Conservation (phyloP, 140 eudicot species). For the Erigeron philadelphicus region DNA sequence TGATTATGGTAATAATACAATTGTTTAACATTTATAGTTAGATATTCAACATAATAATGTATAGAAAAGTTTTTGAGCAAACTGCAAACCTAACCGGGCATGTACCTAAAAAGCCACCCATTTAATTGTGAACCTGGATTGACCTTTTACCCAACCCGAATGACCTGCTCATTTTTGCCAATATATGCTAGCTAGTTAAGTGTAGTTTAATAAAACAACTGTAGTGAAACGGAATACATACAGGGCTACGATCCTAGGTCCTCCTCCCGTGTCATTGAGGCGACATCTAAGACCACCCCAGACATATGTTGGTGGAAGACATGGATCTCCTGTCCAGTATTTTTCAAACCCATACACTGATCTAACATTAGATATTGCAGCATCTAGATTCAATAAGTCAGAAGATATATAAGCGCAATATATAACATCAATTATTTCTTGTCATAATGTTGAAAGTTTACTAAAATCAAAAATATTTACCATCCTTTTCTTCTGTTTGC, state of each 20-base stretch:
- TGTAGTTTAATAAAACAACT: not conserved
- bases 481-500: constrained; percentile 30
- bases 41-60: too few relatives aligned
- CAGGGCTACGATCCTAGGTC: constrained; percentile 43
- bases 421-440: not conserved
- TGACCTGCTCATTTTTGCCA: too few relatives aligned
- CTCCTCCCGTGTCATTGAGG: constrained; percentile 18
- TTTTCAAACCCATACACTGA: constrained; percentile 30
- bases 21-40: too few relatives aligned
- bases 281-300: constrained; percentile 50
- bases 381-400: constrained; percentile 12
- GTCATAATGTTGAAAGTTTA: not conserved
- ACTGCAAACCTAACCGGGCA: too few relatives aligned
- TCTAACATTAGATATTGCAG: constrained; percentile 33
- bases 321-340: constrained; percentile 69
- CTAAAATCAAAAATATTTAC: constrained; percentile 4
- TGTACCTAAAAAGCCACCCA: too few relatives aligned
- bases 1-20: too few relatives aligned
- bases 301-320: constrained; percentile 32
- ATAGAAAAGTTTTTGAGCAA: too few relatives aligned
- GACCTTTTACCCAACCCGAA: too few relatives aligned
- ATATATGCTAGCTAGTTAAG: too few relatives aligned
- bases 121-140: too few relatives aligned
- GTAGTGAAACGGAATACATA: constrained; percentile 23
- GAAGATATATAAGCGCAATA: too few relatives aligned